Conservation (phyloP, 2,329 filamentous ascomycete species). For the Neonectria hederae region DNA sequence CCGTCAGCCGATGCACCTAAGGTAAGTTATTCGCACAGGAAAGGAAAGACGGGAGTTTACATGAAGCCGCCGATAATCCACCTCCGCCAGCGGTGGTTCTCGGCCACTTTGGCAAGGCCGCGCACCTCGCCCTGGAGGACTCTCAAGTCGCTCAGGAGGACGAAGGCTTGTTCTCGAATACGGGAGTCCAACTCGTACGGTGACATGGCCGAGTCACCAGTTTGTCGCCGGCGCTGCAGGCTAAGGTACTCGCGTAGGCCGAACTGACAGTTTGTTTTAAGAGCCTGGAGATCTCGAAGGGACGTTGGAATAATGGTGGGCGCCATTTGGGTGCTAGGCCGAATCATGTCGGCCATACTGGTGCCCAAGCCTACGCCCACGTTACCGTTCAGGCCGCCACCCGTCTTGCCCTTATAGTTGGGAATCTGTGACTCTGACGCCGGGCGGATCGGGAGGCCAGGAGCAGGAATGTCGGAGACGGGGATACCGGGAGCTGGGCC, state of each 20-base stretch:
- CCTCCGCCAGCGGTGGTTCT: slow-evolving; percentile 61
- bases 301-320: slow-evolving; percentile 33
- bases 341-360: slow-evolving; percentile 29
- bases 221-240: slow-evolving; percentile 45
- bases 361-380: slow-evolving; percentile 20
- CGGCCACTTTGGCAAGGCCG: slow-evolving; percentile 54
- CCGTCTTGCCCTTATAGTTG: slow-evolving; percentile 20
- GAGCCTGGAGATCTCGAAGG: slow-evolving; percentile 44
- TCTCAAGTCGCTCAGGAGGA: slow-evolving; percentile 57
- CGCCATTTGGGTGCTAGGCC: slow-evolving; percentile 28
- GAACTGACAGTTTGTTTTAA: slow-evolving; percentile 49
- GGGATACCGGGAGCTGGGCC: slow-evolving; percentile 27
- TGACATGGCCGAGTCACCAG: slow-evolving; percentile 42
- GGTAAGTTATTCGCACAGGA: not conserved
- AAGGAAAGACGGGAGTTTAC: slow-evolving; percentile 50
- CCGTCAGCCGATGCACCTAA: slow-evolving; percentile 16
- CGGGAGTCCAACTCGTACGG: slow-evolving; percentile 53
- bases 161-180: slow-evolving; percentile 53
- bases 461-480: slow-evolving; percentile 18
- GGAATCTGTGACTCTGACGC: slow-evolving; percentile 35
- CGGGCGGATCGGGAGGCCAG: slow-evolving; percentile 35
- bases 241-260: slow-evolving; percentile 49
- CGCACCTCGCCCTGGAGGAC: slow-evolving; percentile 56
- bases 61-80: slow-evolving; percentile 62
- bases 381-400: slow-evolving; percentile 10